Conservation (phyloP, 306 rosid species). For the Corylus avellana region DNA sequence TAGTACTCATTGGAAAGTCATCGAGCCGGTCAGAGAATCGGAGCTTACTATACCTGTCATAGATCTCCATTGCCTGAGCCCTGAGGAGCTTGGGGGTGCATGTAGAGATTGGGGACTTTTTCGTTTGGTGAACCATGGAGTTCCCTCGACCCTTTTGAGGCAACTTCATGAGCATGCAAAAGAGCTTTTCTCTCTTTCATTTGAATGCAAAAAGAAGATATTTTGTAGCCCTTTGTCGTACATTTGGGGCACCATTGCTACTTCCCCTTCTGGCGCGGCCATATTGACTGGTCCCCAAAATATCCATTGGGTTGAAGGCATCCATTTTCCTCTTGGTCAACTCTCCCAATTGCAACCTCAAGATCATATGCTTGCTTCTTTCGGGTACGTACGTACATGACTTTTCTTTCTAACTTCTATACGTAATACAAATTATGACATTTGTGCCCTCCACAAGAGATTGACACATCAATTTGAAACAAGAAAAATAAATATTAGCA, state of each 20-base stretch:
- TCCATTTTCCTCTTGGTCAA: constrained; percentile 46
- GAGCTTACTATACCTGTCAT: constrained; percentile 46
- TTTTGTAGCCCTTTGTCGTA: constrained; percentile 45
- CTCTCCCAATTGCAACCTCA: constrained; percentile 43
- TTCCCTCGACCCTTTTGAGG: constrained; percentile 54
- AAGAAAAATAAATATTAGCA: too few relatives aligned
- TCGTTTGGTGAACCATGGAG: constrained; percentile 72
- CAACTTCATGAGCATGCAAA: constrained; percentile 39
- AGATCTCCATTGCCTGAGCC: constrained; percentile 44
- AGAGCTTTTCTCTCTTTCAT: constrained; percentile 42
- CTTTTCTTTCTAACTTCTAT: too few relatives aligned
- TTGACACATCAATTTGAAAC: too few relatives aligned
- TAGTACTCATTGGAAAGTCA: too few relatives aligned
- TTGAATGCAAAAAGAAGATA: constrained; percentile 50
- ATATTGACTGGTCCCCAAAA: constrained; percentile 26
- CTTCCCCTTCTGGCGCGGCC: constrained; percentile 50
- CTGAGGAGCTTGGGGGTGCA: constrained; percentile 43
- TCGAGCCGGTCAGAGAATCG: too few relatives aligned
- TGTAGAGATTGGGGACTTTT: constrained; percentile 69
- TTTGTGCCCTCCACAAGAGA: too few relatives aligned
- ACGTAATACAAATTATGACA: too few relatives aligned
- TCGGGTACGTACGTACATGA: constrained; percentile 42
- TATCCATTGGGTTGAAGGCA: constrained; percentile 67
- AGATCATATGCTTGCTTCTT: constrained; percentile 40
- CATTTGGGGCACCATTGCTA: constrained; percentile 76